Base-by-base conservation (phyloP, 768 basidiomycete species). In the Pulveroboletus sp. region DNA sequence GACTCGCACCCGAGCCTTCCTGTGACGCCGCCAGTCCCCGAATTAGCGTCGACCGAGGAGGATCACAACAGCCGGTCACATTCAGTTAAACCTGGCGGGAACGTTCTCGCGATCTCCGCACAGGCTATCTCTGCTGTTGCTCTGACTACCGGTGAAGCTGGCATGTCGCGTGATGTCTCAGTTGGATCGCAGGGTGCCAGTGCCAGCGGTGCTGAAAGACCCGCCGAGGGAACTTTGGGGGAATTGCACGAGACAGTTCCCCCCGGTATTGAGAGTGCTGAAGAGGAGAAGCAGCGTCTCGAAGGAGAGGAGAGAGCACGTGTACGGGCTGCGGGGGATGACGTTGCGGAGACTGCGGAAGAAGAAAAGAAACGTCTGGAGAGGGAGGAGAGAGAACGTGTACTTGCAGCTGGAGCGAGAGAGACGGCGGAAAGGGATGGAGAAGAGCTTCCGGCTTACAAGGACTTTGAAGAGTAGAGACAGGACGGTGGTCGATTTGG, bases 211-310 rank as follows among this genome's bases (percentile, higher is more conserved):
- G 35, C 13, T 6, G 70, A 67, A 13, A 39, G 57, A 1, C 59
- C 65, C 8, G 66, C 57, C 5, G 56, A 64, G 32, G 61, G 63
- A 2, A 31, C 59, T 14, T 54, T 50, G 11, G 63, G 57, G 8
- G 70, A 70, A 30, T 70, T 73, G 35, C 69, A 64, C 24, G 59
- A 51, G 7, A 45, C 65, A 27, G 43, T 49, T 24, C 51, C 58
- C 28, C 52, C 66, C 13, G 67, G 66, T 50, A 73, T 62, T 27
- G 81, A 80, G 64, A 76, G 72, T 44, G 83, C 81, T 1, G 79
- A 77, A 60, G 84, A 84, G 39, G 84, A 85, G 71, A 86, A 87
- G 74, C 74, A 61, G 57, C 72, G 82, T n/a, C 70, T 86, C 31
- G 69, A 72, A 66, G 66, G 64, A 54, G 80, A 74, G 67, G 79